These are phyloP conservation scores for Cryomyces antarcticus DNA, from an alignment of 495 filamentous ascomycete species.

Conservation along the genomic window DNA sequence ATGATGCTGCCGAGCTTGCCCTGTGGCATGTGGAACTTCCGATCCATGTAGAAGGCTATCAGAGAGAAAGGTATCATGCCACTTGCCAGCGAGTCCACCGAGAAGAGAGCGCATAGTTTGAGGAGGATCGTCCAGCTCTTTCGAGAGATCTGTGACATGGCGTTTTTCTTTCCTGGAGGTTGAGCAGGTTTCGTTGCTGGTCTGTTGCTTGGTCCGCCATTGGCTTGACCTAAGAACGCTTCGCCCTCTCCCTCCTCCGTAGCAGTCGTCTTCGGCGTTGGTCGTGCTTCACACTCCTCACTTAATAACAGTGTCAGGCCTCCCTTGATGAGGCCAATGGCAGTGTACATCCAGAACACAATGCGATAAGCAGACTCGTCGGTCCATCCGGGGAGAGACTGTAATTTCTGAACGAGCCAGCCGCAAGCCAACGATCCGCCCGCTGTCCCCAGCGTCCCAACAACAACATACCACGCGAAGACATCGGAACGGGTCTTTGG, in stretches of 20 bases:
- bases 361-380: slow-evolving; percentile 40
- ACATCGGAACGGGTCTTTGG: slow-evolving; percentile 44
- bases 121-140: slow-evolving; percentile 38
- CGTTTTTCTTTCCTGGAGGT: slow-evolving; percentile 5
- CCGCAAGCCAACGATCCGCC: slow-evolving; percentile 46
- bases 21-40: slow-evolving; percentile 50
- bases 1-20: slow-evolving; percentile 53
- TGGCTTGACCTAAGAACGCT: slow-evolving; percentile 26
- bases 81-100: slow-evolving; percentile 58
- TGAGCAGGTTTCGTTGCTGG: slow-evolving; percentile 2
- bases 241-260: slow-evolving; percentile 10
- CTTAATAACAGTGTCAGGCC: slow-evolving; percentile 37
- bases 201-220: background rate
- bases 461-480: slow-evolving; percentile 63
- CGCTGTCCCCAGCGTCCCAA: slow-evolving; percentile 42
- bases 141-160: slow-evolving; percentile 12
- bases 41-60: slow-evolving; percentile 59
- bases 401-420: slow-evolving; percentile 36
- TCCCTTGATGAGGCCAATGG: slow-evolving; percentile 46
- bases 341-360: slow-evolving; percentile 51
- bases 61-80: slow-evolving; percentile 54
- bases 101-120: slow-evolving; percentile 55
- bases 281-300: slow-evolving; percentile 31
- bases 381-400: slow-evolving; percentile 27
- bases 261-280: slow-evolving; percentile 4